Evolutionary conservation across 352 stramenopile genomes (phyloP).

Genomic region (Phytophthora boehmeriae): DNA sequence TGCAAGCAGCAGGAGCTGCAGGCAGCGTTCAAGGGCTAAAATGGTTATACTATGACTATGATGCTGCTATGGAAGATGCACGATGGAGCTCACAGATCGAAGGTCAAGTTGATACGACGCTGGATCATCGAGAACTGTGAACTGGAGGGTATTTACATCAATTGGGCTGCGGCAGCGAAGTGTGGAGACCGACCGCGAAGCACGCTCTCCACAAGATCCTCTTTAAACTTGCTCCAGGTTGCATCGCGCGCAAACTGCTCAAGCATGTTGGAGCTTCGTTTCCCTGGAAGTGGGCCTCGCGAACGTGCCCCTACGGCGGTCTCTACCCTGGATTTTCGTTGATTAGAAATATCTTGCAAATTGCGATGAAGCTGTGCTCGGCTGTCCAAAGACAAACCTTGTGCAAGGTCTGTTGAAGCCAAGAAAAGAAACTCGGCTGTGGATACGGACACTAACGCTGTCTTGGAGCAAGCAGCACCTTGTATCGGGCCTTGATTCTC

Average conservation of each 20-base stretch:
- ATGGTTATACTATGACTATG: slow-evolving; percentile 11
- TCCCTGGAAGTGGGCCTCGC: slow-evolving; percentile 4
- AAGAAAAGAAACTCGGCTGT: slow-evolving; percentile 64
- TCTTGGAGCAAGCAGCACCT: slow-evolving; percentile 54
- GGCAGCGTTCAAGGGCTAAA: slow-evolving; percentile 5
- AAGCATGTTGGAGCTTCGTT: slow-evolving; percentile 27
- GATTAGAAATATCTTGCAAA: slow-evolving; percentile 28
- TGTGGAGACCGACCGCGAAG: slow-evolving; percentile 19
- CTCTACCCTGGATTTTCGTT: slow-evolving; percentile 5
- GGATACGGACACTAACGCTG: slow-evolving; percentile 39
- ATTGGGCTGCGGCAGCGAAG: slow-evolving; percentile 9
- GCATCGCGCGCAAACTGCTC: slow-evolving; percentile 29
- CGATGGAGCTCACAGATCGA: slow-evolving; percentile 11
- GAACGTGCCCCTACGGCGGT: background rate
- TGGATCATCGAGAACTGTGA: slow-evolving; percentile 26
- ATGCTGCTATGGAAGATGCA: slow-evolving; percentile 5
- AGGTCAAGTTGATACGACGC: slow-evolving; percentile 5
- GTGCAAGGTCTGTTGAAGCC: slow-evolving; percentile 39
- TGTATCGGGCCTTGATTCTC: slow-evolving; percentile 11
- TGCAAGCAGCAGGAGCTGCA: slow-evolving; percentile 16
- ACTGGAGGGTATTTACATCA: slow-evolving; percentile 1
- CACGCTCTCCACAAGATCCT: slow-evolving; percentile 36
- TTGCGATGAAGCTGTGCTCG: slow-evolving; percentile 47
- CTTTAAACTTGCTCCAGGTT: slow-evolving; percentile 41
- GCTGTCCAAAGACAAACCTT: slow-evolving; percentile 40